These are phyloP conservation scores for Agaricus blazei DNA, from an alignment of 768 basidiomycete genomes.

Conservation along the genomic window DNA sequence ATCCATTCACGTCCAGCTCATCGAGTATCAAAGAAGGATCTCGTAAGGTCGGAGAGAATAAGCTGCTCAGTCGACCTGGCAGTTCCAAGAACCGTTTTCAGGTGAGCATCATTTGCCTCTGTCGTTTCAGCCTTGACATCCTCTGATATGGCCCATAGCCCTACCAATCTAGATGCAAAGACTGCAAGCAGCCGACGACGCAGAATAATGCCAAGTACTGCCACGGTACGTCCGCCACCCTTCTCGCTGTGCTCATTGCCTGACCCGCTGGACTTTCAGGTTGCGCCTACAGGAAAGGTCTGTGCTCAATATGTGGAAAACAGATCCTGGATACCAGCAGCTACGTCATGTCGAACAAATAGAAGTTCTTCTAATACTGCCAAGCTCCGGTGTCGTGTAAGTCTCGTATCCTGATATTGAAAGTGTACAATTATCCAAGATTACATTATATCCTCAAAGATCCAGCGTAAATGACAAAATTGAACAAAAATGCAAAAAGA, in stretches of 20 bases:
- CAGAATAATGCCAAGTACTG: conserved; percentile 89
- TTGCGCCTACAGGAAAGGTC: conserved; percentile 83
- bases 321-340: conserved; percentile 78
- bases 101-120: conserved; percentile 32
- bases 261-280: conserved; percentile 35
- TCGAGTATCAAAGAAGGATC: conserved; percentile 74
- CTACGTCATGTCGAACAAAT: conserved; percentile 85
- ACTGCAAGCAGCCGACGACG: conserved; percentile 78
- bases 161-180: conserved; percentile 83
- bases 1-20: conserved; percentile 76
- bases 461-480: not conserved
- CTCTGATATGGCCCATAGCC: conserved; percentile 43
- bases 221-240: conserved; percentile 52
- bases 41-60: conserved; percentile 82
- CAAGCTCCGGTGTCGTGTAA: not conserved
- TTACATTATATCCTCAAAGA: not conserved
- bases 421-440: not conserved
- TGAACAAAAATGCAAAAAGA: not conserved
- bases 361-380: conserved; percentile 14
- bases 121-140: conserved; percentile 14
- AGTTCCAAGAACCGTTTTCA: conserved; percentile 75
- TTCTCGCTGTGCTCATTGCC: conserved; percentile 9
- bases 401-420: not conserved
- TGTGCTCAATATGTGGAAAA: conserved; percentile 86
- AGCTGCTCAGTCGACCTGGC: conserved; percentile 66